Evolutionary conservation across 2,329 filamentous ascomycete genomes (phyloP), one percentile per base, ranked within the genome.

Genomic region (Sclerotinia borealis): DNA sequence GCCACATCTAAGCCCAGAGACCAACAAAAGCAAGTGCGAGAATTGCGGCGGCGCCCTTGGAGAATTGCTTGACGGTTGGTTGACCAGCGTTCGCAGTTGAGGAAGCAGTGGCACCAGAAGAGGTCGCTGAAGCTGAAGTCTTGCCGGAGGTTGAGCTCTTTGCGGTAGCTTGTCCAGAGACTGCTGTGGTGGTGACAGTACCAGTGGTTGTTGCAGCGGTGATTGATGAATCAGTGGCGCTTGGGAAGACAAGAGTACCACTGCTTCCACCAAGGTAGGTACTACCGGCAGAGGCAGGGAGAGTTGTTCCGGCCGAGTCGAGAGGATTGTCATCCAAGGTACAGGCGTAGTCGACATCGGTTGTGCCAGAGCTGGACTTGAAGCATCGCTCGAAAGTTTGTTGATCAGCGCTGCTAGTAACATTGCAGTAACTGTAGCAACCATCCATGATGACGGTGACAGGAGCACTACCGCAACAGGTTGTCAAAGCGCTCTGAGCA

Each of bases 351-450:
- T 62, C 60, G 8, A 62, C 22, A 37, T 22, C 50, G 17, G 25
- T 2, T 19, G 47, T 54, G 25, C 39, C 50, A 48, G 41, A 17
- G 10, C 50, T 49, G 7, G 22, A 34, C 11, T 19, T 15, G 19
- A 62, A 56, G 41, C 60, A 62, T 19, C 45, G 22, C 5, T 31
- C 29, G 29, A 43, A 62, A 25, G 25, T 31, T 29, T 29, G 5
- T 62, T 62, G 60, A 62, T 43, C 59, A 37, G 49, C 10, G 41
- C 60, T 48, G 50, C 51, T 31, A 29, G 61, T 63, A 11, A 63
- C 25, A 36, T 63, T 63, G 36, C 61, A 63, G 17, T 59, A 63
- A 43, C 52, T 59, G n/a, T 59, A 63, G 29, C 61, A 63, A 6
- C 54, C 61, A 27, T 59, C 61, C 19, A 36, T 3, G 17, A 59